Percentiles rank a stretch among this genome's conserved stretches.
These are phyloP conservation scores for Populus davidiana DNA, from an alignment of 345 rosid species.

Conservation along the genomic window DNA sequence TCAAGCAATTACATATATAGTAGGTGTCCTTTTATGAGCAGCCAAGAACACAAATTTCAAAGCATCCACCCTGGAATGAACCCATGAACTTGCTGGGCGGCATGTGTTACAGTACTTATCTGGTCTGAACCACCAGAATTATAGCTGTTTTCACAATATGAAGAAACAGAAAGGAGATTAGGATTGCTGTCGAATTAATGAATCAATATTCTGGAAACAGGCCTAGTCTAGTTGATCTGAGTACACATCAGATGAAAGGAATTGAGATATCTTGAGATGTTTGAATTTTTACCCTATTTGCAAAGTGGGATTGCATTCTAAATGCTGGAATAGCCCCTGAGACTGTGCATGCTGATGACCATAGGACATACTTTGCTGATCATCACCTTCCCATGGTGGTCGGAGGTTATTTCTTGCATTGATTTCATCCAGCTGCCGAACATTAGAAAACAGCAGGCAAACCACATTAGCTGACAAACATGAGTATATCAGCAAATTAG, in stretches of 20 bases:
- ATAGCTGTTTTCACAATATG: constrained; percentile 42
- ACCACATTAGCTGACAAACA: not conserved
- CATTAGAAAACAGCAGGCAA: not conserved
- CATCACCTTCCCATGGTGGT: constrained; percentile 73
- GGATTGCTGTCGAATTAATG: not conserved
- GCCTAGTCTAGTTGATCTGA: not conserved
- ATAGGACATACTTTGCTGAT: constrained; percentile 55
- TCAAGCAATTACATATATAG: not conserved
- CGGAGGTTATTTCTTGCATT: constrained; percentile 50
- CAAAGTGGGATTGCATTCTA: constrained; percentile 92
- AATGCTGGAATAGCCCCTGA: constrained; percentile 68
- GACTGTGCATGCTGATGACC: constrained; percentile 64
- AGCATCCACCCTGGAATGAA: constrained; percentile 99
- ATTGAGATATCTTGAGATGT: not conserved
- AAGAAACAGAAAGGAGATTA: not conserved
- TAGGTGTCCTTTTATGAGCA: constrained; percentile 6
- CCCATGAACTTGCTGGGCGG: constrained; percentile 61
- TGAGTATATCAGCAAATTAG: not conserved
- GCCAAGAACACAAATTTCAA: constrained; percentile 28
- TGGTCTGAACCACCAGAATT: constrained; percentile 68
- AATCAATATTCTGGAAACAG: not conserved
- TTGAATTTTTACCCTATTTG: constrained; percentile 70
- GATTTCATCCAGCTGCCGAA: constrained; percentile 70
- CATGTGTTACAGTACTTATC: constrained; percentile 46
- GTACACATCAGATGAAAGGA: not conserved